Evolutionary conservation across 768 basidiomycete genomes (phyloP), one percentile per base, ranked within the genome.

Genomic region (Stropharia rugosoannulata): DNA sequence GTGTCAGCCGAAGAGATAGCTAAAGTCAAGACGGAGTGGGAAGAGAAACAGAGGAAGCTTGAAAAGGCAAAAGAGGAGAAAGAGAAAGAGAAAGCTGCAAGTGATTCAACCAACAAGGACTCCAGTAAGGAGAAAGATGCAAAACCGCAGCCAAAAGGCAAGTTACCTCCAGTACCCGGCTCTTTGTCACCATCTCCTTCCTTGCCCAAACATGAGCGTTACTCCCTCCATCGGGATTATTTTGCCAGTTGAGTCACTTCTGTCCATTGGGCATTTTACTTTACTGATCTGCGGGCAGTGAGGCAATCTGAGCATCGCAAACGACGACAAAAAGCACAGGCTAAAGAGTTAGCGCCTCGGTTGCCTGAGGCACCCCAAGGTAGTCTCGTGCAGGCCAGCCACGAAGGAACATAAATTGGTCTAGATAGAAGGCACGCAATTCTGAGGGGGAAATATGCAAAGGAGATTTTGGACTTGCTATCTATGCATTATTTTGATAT

Each of bases 1-100:
- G 66, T 81, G 68, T 79, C 80, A 56, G 75, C 83, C 13, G 90
- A 90, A 59, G 92, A 92, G 67, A 85, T 94, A 42, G 85, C 82
- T 37, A 89, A 76, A 69, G 84, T 87, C 63, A 92, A 86, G 69
- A 82, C 76, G 61, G 89, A 90, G 71, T 95, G 86, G 88, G 90
- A 87, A 68, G 85, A 84, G 62, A 83, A 80, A 64, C 86, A 89
- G 71, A 73, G 67, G 89, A 85, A 85, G 61, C 79, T 77, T 59
- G 77, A 74, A 55, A 77, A 82, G 67, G 79, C 77, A 60, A 78
- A 80, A 62, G 76, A 75, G 54, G 73, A 75, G 39, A 73, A 75
- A 15, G 65, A 71, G 15, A 72, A 73, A 44, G 73, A 70, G 16
- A 71, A 74, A 52, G 73, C 74, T 38, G 70, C 77, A 42, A 72